Percentiles rank a stretch among this genome's conserved stretches.
Evolutionary conservation across 169 alveolate species (phyloP).

Genomic region (Plasmodium falciparum): DNA sequence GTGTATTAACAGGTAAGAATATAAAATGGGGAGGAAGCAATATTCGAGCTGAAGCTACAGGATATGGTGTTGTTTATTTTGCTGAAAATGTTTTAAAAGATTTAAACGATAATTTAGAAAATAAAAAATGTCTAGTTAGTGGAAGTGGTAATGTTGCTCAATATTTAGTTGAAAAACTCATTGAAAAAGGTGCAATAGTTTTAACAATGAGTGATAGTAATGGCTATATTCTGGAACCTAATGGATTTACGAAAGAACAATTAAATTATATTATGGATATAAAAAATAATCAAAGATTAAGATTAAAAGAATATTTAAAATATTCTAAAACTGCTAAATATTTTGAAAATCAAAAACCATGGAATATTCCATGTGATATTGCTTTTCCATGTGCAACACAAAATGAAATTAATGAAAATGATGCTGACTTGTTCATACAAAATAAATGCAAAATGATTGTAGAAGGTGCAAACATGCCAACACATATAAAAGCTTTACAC

Average conservation of each 20-base stretch:
- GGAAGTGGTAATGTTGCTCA: conserved; percentile 93
- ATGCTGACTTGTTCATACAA: conserved; percentile 84
- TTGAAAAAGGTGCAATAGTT: conserved; percentile 87
- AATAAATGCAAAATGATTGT: conserved; percentile 82
- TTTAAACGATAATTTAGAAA: conserved; percentile 71
- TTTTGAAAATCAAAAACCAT: conserved; percentile 81
- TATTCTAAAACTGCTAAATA: conserved; percentile 76
- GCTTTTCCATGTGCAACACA: conserved; percentile 92
- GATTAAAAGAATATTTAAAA: conserved; percentile 79
- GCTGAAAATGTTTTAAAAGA: conserved; percentile 80
- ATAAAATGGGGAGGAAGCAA: conserved; percentile 89
- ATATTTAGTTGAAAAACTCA: conserved; percentile 85
- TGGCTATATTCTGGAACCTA: conserved; percentile 82
- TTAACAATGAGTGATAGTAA: conserved; percentile 87
- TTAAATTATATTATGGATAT: conserved; percentile 79
- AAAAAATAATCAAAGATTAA: conserved; percentile 78
- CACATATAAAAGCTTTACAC: conserved; percentile 86
- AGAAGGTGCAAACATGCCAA: conserved; percentile 92
- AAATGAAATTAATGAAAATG: conserved; percentile 86
- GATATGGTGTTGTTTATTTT: conserved; percentile 91
- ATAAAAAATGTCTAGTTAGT: conserved; percentile 84
- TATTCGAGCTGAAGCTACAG: conserved; percentile 91
- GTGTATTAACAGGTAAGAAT: conserved; percentile 90
- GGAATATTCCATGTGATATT: conserved; percentile 83
- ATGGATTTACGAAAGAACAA: conserved; percentile 86